Evolutionary conservation across 495 filamentous ascomycete species (phyloP), one percentile per base, ranked within the genome.

Genomic region (Aspergillus wentii): DNA sequence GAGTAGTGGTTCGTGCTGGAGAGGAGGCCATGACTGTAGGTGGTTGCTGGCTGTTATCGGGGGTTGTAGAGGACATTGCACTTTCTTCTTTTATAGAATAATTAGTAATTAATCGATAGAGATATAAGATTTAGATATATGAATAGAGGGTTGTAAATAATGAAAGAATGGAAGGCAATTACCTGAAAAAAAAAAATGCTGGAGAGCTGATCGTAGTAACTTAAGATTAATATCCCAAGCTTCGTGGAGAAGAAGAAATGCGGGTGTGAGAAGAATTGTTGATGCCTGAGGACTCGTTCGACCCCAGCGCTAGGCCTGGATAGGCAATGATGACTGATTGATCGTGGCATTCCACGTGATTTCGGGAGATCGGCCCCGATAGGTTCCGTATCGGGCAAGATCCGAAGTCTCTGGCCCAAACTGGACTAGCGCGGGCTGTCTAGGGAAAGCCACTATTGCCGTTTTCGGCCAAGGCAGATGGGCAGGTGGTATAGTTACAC

Each of bases 1-100:
- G 64, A 5, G 58, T 52, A 16, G 56, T 33, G 33, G 62, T 55
- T 32, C 68, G 62, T 33, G 64, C 35, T 25, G 62, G 55, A 38
- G 56, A 60, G 47, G 62, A 30, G 46, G 61, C 36, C 59, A 64
- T 66, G 44, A 52, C 50, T 34, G 36, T 40, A n/a, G 23, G 3
- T 29, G 33, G 32, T 13, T 17, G 37, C 23, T 36, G 27, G 21
- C 26, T 29, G 5, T 29, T n/a, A 29, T 23, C 18, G 13, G 22
- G 21, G 19, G 17, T 30, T n/a, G 18, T 31, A 28, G 20, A 14
- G 7, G 32, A n/a, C 17, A 16, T 30, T 9, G 7, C 22, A 13
- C 27, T 16, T 26, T 30, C 3, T 31, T 19, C 16, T n/a, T 29
- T 5, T 20, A 27, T 38, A 10, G 22, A 35, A 21, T 33, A n/a